Conservation (phyloP, 306 rosid species). For the Pyrus bretschneideri region DNA sequence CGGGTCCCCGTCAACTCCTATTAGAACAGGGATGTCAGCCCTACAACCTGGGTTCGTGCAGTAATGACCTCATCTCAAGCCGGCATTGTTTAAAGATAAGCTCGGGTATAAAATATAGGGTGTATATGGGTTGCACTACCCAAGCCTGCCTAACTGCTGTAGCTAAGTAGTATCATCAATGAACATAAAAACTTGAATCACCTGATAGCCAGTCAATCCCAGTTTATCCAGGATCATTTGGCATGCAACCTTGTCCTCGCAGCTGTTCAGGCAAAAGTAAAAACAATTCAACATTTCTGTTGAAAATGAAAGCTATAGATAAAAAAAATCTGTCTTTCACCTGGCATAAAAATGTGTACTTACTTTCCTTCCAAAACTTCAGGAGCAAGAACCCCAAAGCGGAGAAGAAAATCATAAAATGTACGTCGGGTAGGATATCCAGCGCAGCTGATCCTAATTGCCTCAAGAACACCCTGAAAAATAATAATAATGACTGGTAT, state of each 20-base stretch:
- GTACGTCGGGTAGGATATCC: constrained; percentile 98
- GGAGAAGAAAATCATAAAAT: constrained; percentile 89
- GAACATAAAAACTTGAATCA: constrained; percentile 33
- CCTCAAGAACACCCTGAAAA: constrained; percentile 98
- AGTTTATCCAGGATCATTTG: constrained; percentile 82
- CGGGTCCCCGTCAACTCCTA: not conserved
- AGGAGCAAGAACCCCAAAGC: constrained; percentile 98
- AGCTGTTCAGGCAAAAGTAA: constrained; percentile 43
- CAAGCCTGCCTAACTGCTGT: not conserved
- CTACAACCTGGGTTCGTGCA: not conserved
- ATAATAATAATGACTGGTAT: constrained; percentile 15
- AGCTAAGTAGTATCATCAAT: constrained; percentile 18
- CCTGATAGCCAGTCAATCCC: constrained; percentile 98
- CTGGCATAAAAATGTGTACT: constrained; percentile 24
- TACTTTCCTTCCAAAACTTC: constrained; percentile 96
- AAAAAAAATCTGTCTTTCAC: not conserved
- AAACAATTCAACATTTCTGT: constrained; percentile 7
- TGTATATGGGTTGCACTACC: not conserved
- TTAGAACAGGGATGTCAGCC: not conserved
- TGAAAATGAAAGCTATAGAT: not conserved
- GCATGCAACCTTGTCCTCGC: constrained; percentile 89
- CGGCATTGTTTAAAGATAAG: not conserved
- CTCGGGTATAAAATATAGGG: not conserved
- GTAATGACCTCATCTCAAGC: not conserved
- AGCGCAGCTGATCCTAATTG: constrained; percentile 99